Percentiles rank a stretch among this genome's conserved stretches.
Conservation (phyloP, 2,329 filamentous ascomycete species). For the Chalaropsis thielavioides region DNA sequence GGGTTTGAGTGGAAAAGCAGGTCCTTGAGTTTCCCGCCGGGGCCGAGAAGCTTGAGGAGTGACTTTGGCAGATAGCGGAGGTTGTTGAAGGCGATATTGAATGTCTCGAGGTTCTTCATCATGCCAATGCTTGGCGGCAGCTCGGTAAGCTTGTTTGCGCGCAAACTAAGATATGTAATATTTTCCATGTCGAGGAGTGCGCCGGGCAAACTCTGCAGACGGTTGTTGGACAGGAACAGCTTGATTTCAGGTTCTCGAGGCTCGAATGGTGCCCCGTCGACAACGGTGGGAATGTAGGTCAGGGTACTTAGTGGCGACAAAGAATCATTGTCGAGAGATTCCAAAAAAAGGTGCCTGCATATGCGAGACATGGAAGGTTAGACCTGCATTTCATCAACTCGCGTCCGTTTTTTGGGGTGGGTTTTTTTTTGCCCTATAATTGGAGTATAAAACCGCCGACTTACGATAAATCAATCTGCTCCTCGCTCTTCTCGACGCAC, state of each 20-base stretch:
- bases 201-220: constrained; percentile 39
- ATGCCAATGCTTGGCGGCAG: constrained; percentile 45
- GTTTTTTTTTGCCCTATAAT: too few relatives aligned
- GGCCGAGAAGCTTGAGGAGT: constrained; percentile 40
- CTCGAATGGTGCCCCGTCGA: constrained; percentile 44
- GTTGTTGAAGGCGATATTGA: constrained; percentile 53
- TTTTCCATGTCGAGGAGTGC: constrained; percentile 47
- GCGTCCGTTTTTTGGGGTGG: background rate
- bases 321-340: constrained; percentile 39
- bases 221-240: constrained; percentile 47
- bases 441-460: constrained; percentile 23
- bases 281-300: constrained; percentile 37
- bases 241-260: constrained; percentile 44
- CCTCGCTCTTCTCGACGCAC: constrained; percentile 44
- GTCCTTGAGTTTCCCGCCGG: constrained; percentile 32
- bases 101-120: constrained; percentile 42
- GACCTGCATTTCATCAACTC: background rate
- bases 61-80: constrained; percentile 48
- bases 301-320: constrained; percentile 43
- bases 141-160: constrained; percentile 46
- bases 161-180: constrained; percentile 50
- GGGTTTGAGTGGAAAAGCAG: constrained; percentile 50
- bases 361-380: constrained; percentile 10
- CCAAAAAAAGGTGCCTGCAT: constrained; percentile 32
- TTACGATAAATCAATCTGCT: constrained; percentile 48